These are phyloP conservation scores for Vigna nakashimae DNA, from an alignment of 306 rosid genomes.

Conservation along the genomic window DNA sequence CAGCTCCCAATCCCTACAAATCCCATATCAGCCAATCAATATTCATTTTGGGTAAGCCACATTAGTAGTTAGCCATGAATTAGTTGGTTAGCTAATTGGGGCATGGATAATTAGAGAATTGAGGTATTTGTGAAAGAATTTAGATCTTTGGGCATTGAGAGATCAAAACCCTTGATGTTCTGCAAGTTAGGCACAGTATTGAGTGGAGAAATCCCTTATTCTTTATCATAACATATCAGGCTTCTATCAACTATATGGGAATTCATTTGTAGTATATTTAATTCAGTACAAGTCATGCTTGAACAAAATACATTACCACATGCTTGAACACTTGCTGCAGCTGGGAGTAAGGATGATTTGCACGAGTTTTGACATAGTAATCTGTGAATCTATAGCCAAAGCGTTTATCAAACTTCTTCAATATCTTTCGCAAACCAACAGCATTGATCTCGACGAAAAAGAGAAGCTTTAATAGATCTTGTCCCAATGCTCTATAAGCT, in stretches of 20 bases:
- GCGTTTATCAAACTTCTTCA: slow-evolving; percentile 98
- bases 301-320: slow-evolving; percentile 77
- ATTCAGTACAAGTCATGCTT: slow-evolving; percentile 26
- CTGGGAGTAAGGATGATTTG: slow-evolving; percentile 98
- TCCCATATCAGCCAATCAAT: slow-evolving; percentile 41
- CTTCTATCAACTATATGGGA: neutral
- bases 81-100: neutral
- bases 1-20: slow-evolving; percentile 93
- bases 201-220: neutral
- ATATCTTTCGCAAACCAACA: slow-evolving; percentile 93
- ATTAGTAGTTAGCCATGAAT: neutral
- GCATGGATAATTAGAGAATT: neutral
- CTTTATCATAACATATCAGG: neutral
- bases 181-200: neutral
- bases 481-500: slow-evolving; percentile 82
- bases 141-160: neutral
- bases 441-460: slow-evolving; percentile 93
- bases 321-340: slow-evolving; percentile 99
- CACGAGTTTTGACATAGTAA: slow-evolving; percentile 93
- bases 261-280: slow-evolving; percentile 21
- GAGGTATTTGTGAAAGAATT: neutral
- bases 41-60: slow-evolving; percentile 4
- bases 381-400: slow-evolving; percentile 92
- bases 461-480: slow-evolving; percentile 86
- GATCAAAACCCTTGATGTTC: neutral